A percentile compares a stretch with the other conserved stretches of the same genome.
phyloP scores from a whole-genome alignment of 345 rosid species.

The Camelina hispida region DNA sequence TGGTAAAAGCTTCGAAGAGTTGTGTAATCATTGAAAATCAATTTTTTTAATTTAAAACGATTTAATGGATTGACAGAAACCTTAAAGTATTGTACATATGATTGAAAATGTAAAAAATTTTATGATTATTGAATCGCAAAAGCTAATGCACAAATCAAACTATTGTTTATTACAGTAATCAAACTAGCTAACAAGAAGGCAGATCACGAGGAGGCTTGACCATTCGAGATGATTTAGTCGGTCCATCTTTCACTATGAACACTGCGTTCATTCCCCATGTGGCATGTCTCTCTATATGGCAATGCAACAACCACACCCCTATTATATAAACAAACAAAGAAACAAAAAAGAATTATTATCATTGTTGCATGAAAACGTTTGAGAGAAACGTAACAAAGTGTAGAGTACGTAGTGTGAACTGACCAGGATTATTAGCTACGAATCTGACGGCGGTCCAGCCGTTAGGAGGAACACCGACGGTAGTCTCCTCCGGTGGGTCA shows the following conservation, averaged over 20 bases:
- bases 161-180: no score
- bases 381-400: slow-evolving; percentile 3
- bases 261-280: slow-evolving; percentile 56
- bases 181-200: slow-evolving; percentile 39
- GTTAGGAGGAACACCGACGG: slow-evolving; percentile 77
- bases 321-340: neutral
- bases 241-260: slow-evolving; percentile 52
- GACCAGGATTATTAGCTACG: slow-evolving; percentile 83
- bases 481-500: slow-evolving; percentile 80
- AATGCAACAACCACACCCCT: slow-evolving; percentile 56
- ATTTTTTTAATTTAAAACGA: no score
- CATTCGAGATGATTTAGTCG: slow-evolving; percentile 36
- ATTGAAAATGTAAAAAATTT: neutral
- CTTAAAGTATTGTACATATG: neutral
- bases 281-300: slow-evolving; percentile 50
- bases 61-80: neutral
- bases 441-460: slow-evolving; percentile 94
- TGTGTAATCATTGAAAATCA: neutral
- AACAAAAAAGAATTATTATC: no score
- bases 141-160: no score
- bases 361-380: no score
- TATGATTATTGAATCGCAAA: no score
- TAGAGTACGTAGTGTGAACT: slow-evolving; percentile 1
- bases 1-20: neutral
- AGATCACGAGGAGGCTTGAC: slow-evolving; percentile 47